Evolutionary conservation across 2,329 filamentous ascomycete genomes (phyloP).

Genomic region (Fusarium sp.): DNA sequence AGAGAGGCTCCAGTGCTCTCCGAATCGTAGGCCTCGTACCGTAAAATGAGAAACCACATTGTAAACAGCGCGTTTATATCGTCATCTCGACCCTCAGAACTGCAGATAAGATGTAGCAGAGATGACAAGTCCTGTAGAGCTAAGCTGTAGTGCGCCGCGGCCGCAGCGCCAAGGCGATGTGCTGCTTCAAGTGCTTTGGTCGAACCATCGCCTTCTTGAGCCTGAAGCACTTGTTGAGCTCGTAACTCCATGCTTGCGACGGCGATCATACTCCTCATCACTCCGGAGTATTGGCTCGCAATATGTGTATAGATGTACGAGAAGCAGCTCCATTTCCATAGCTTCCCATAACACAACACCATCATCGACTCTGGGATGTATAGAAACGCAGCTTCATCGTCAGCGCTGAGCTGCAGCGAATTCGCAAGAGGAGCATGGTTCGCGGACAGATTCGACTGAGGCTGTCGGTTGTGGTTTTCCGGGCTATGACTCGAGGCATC

Average conservation of each 20-base stretch:
- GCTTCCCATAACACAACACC: conserved; percentile 35
- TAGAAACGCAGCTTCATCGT: conserved; percentile 28
- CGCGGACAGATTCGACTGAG: conserved; percentile 7
- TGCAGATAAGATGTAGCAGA: conserved; percentile 26
- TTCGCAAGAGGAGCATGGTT: conserved; percentile 29
- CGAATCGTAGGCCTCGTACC: conserved; percentile 32
- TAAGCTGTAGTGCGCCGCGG: conserved; percentile 25
- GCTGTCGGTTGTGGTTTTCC: not conserved
- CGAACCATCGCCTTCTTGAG: not conserved
- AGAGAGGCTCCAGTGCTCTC: conserved; percentile 26
- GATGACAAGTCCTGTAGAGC: conserved; percentile 37
- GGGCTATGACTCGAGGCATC: not conserved
- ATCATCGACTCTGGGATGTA: conserved; percentile 32
- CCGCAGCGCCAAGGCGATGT: conserved; percentile 6
- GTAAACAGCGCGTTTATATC: conserved; percentile 37
- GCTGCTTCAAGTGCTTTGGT: conserved; percentile 3
- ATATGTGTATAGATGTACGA: conserved; percentile 36
- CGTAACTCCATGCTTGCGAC: conserved; percentile 36
- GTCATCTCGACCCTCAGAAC: not conserved
- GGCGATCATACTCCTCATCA: conserved; percentile 40
- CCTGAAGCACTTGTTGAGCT: conserved; percentile 19
- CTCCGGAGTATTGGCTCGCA: conserved; percentile 33
- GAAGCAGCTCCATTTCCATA: conserved; percentile 39
- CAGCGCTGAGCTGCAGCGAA: conserved; percentile 21
- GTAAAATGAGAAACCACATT: conserved; percentile 40